Percentiles rank a stretch among this genome's conserved stretches.
These are phyloP conservation scores for Pythium oligandrum DNA, from an alignment of 352 stramenopile genomes.

Conservation along the genomic window DNA sequence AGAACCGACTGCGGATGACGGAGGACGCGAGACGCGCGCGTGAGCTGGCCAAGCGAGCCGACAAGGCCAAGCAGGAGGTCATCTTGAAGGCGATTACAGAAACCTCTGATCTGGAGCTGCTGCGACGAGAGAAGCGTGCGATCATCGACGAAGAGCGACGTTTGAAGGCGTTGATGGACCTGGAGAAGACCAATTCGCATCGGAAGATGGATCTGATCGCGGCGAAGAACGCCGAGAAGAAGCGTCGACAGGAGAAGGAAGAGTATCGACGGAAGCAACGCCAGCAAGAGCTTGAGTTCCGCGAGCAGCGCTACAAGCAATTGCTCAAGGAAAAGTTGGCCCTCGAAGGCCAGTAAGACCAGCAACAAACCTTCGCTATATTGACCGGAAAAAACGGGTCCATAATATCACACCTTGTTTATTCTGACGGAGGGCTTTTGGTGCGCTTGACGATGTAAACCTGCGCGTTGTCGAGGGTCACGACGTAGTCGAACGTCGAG, in stretches of 20 bases:
- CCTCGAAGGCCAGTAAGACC: constrained; percentile 29
- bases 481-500: constrained; percentile 56
- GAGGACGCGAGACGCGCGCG: constrained; percentile 62
- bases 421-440: constrained; percentile 14
- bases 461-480: constrained; percentile 56
- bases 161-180: constrained; percentile 89
- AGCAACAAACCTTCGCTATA: background rate
- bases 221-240: constrained; percentile 88
- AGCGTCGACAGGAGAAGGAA: constrained; percentile 85
- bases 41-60: constrained; percentile 68
- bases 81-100: constrained; percentile 90
- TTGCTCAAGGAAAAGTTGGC: constrained; percentile 82
- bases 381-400: background rate
- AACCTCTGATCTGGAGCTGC: constrained; percentile 86
- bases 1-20: constrained; percentile 71
- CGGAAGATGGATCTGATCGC: constrained; percentile 90
- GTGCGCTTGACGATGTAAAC: constrained; percentile 76
- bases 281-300: constrained; percentile 56
- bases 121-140: constrained; percentile 91
- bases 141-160: constrained; percentile 94
- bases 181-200: constrained; percentile 92
- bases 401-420: background rate
- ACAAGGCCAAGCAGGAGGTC: constrained; percentile 91
- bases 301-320: constrained; percentile 62
- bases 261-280: constrained; percentile 74